Percentiles rank a stretch among this genome's conserved stretches.
phyloP scores from a whole-genome alignment of 1,139 yeast genomes.

The Taiozyma onychis region DNA sequence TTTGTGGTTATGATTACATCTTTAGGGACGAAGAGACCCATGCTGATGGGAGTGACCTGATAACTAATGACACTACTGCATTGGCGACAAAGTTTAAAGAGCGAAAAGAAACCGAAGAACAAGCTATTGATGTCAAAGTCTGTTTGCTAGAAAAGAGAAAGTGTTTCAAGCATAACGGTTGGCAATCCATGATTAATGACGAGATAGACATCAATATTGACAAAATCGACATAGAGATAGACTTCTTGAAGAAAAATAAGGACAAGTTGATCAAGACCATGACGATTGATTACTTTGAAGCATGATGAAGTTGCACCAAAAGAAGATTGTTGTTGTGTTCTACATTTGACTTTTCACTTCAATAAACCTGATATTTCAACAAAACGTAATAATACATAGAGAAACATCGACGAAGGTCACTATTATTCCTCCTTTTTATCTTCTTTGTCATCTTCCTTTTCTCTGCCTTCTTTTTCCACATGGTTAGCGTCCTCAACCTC shows the following conservation, averaged over 20 bases:
- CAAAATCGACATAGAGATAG: conserved; percentile 30
- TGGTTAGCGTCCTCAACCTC: conserved; percentile 20
- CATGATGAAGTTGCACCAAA: background rate
- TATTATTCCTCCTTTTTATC: background rate
- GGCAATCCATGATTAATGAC: conserved; percentile 54
- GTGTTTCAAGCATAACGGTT: conserved; percentile 61
- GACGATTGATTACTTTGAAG: conserved; percentile 33
- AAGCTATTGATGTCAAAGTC: conserved; percentile 15
- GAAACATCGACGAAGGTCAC: background rate
- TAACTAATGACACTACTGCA: conserved; percentile 11
- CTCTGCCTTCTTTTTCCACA: conserved; percentile 23
- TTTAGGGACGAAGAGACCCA: conserved; percentile 18
- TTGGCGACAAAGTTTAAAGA: conserved; percentile 11
- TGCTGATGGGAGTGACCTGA: conserved; percentile 10
- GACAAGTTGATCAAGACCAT: conserved; percentile 31
- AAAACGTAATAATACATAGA: background rate
- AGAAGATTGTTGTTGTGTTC: background rate
- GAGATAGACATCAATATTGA: conserved; percentile 32
- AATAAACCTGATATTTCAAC: background rate
- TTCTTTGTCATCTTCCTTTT: conserved; percentile 28
- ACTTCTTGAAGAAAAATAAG: conserved; percentile 16
- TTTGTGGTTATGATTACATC: conserved; percentile 27
- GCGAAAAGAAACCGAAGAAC: conserved; percentile 11
- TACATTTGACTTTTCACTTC: background rate
- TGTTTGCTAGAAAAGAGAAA: conserved; percentile 63